Conservation (phyloP, 202 grass and related monocot species). For the Saccharum hybrid region DNA sequence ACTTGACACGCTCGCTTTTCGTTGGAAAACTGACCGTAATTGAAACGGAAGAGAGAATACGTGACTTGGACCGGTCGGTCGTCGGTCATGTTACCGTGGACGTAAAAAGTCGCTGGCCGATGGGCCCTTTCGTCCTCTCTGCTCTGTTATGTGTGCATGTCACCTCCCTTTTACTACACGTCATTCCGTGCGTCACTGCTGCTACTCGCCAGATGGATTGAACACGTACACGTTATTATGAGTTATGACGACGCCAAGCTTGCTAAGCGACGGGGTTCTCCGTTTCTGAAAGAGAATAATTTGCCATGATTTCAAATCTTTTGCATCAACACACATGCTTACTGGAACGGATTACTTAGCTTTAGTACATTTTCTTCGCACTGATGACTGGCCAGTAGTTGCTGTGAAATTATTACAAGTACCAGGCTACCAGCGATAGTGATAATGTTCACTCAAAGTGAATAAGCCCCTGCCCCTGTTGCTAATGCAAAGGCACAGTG, state of each 20-base stretch:
- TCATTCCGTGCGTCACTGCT: slow-evolving; percentile 35
- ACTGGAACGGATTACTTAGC: not conserved
- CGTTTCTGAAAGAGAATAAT: not conserved
- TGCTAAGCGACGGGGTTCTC: slow-evolving; percentile 3
- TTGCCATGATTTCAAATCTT: slow-evolving; percentile 17
- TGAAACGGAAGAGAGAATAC: not conserved
- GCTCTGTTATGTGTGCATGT: too few species aligned
- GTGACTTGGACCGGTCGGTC: not conserved
- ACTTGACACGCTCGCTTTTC: slow-evolving; percentile 9
- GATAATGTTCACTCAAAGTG: not conserved
- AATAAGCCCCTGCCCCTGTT: not conserved
- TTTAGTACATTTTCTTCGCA: not conserved
- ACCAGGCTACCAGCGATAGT: not conserved
- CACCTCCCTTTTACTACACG: slow-evolving; percentile 11
- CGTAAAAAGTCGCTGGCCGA: slow-evolving; percentile 10
- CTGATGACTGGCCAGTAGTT: not conserved
- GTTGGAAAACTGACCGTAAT: slow-evolving; percentile 17
- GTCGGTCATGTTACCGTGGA: not conserved
- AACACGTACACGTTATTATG: slow-evolving; percentile 20
- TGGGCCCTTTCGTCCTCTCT: not conserved
- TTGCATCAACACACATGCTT: not conserved
- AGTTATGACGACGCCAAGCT: not conserved
- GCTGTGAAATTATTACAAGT: not conserved
- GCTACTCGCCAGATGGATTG: not conserved
- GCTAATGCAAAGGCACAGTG: slow-evolving; percentile 1